Evolutionary conservation across 306 rosid genomes (phyloP), one percentile per base, ranked within the genome.

Genomic region (Fragaria ananassa): DNA sequence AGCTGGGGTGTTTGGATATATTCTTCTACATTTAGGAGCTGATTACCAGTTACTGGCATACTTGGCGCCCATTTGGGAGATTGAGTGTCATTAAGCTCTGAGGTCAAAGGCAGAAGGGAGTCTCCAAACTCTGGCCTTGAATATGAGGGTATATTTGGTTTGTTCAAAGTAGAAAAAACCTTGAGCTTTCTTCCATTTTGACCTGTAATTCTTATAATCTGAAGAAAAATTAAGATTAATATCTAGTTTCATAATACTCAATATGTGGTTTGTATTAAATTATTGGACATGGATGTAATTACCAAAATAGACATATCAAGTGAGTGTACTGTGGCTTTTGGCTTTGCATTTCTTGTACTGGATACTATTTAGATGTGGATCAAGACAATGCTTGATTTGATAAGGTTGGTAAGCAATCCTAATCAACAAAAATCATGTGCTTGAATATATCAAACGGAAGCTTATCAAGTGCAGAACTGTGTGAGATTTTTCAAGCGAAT

Each of bases 351-450:
- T 60, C 7, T 29, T 4, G 1, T 27, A 17, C 29, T 50, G 21
- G 23, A 53, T 53, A 6, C 23, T 90, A 54, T n/a, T 54, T 54
- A 54, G 13, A n/a, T n/a, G 12, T n/a, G 57, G 57, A 51, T 17
- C 5, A 6, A 51, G 21, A 19, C n/a, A 51, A 51, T 51, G 19
- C 19, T 13, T 49, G 2, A 13, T 49, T 14, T 49, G 15, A 49
- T 15, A 49, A 13, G 54, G 54, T 49, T 49, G 19, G n/a, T 14
- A 49, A 49, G 49, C 53, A 49, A 49, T 49, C 19, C 19, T 45
- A 14, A 49, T 4, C 4, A 15, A 49, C 54, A 49, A 5, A 5
- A 49, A 0, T 49, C 58, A 53, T 18, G 25, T 53, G 58, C 44
- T 37, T 5, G 41, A 39, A 35, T 35, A 35, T 35, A 35, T 42